These are phyloP conservation scores for Eucalyptus erythrocorys DNA, from an alignment of 345 rosid genomes.

Conservation along the genomic window DNA sequence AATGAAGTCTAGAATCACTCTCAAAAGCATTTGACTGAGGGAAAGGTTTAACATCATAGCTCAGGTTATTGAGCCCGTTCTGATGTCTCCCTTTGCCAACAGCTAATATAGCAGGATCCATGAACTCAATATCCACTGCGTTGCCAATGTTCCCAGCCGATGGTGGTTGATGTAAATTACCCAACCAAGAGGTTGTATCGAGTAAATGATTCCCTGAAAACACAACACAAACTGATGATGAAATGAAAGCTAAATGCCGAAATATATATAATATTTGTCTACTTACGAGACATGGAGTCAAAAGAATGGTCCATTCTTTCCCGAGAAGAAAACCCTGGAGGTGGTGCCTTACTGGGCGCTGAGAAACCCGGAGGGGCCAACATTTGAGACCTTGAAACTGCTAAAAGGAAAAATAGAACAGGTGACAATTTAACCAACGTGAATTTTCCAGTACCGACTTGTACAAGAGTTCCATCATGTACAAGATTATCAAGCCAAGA, in stretches of 20 bases:
- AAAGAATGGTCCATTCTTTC: constrained; percentile 40
- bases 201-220: constrained; percentile 21
- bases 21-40: constrained; percentile 7
- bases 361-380: constrained; percentile 90
- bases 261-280: background rate
- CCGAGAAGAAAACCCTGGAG: constrained; percentile 82
- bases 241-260: background rate
- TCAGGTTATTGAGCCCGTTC: constrained; percentile 6
- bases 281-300: constrained; percentile 41
- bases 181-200: background rate
- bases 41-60: constrained; percentile 17
- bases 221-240: background rate
- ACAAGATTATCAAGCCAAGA: background rate
- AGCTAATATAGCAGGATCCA: constrained; percentile 38
- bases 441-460: background rate
- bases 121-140: constrained; percentile 18
- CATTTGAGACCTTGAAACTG: constrained; percentile 51
- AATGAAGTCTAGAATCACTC: constrained; percentile 20
- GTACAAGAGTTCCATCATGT: background rate
- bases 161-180: background rate
- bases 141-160: constrained; percentile 4
- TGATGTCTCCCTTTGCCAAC: constrained; percentile 21
- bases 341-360: constrained; percentile 72
- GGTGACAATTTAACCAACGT: background rate
- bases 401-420: background rate